A percentile compares a stretch with the other conserved stretches of the same genome.
Conservation (phyloP, 352 stramenopile species). For the Globisporangium cederbergense region DNA sequence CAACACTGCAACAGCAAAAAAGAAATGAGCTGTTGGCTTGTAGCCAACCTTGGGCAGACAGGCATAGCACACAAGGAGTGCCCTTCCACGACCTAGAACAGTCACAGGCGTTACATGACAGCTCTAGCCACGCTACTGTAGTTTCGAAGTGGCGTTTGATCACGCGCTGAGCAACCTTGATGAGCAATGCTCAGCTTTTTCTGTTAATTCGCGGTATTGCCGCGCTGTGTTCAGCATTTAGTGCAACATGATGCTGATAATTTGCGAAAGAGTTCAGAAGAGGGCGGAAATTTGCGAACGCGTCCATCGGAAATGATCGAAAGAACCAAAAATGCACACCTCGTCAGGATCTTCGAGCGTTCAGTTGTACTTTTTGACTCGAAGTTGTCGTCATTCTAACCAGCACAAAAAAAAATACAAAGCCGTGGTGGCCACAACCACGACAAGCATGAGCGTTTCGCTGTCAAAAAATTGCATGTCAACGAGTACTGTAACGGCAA, state of each 20-base stretch:
- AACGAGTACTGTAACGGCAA: background rate
- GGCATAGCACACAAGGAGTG: no score
- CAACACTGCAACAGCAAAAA: background rate
- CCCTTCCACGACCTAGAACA: no score
- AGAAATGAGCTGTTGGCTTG: background rate
- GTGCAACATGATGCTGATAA: no score
- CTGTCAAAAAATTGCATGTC: background rate
- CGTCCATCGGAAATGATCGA: background rate
- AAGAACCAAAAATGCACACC: background rate
- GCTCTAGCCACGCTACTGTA: no score
- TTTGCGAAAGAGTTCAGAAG: background rate
- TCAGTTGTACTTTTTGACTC: background rate
- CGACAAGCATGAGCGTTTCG: conserved; percentile 1
- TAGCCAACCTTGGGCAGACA: no score
- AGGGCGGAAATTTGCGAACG: background rate
- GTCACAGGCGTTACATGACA: no score
- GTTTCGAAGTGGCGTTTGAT: no score
- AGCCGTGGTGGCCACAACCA: background rate
- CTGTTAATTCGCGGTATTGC: no score
- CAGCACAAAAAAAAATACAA: background rate
- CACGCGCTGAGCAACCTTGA: no score
- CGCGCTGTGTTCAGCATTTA: no score
- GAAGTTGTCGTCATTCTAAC: background rate
- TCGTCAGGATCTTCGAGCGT: background rate
- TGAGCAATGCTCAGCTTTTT: no score